Evolutionary conservation across 495 filamentous ascomycete genomes (phyloP).

Genomic region (Halenospora varia): DNA sequence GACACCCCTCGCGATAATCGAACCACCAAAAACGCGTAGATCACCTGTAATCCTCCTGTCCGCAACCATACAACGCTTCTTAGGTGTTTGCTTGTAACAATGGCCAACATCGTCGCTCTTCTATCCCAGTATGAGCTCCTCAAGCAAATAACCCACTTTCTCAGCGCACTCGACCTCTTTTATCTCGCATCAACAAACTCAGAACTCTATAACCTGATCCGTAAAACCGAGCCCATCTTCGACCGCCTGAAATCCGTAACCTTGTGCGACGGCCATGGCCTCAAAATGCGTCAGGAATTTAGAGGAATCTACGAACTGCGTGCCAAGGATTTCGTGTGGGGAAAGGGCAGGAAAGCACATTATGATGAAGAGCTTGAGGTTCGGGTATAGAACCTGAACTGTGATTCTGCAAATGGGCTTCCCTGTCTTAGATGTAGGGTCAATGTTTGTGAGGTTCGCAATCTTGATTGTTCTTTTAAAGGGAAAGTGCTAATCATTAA

Average conservation of each 20-base stretch:
- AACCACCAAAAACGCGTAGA: too few relatives aligned
- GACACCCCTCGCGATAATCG: too few relatives aligned
- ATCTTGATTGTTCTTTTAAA: background rate
- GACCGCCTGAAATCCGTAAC: background rate
- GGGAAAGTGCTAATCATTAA: background rate
- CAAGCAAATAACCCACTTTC: constrained; percentile 1
- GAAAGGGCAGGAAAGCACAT: constrained; percentile 6
- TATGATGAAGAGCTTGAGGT: constrained; percentile 22
- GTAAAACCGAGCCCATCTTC: background rate
- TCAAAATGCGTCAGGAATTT: constrained; percentile 5
- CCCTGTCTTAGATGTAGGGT: constrained; percentile 20
- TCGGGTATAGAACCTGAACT: constrained; percentile 11
- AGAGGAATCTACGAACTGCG: background rate
- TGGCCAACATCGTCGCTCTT: background rate
- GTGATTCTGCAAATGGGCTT: constrained; percentile 17
- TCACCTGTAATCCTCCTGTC: too few relatives aligned
- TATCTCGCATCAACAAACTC: constrained; percentile 5
- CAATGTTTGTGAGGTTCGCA: constrained; percentile 20
- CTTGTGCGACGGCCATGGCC: constrained; percentile 5
- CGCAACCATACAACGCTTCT: too few relatives aligned
- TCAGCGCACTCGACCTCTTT: constrained; percentile 7
- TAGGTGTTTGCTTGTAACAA: too few relatives aligned
- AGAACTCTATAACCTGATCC: constrained; percentile 1
- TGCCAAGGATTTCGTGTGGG: background rate
- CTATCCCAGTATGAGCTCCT: constrained; percentile 6